These are phyloP conservation scores for Cryptosporidium ubiquitum DNA, from an alignment of 169 alveolate species.

Conservation along the genomic window DNA sequence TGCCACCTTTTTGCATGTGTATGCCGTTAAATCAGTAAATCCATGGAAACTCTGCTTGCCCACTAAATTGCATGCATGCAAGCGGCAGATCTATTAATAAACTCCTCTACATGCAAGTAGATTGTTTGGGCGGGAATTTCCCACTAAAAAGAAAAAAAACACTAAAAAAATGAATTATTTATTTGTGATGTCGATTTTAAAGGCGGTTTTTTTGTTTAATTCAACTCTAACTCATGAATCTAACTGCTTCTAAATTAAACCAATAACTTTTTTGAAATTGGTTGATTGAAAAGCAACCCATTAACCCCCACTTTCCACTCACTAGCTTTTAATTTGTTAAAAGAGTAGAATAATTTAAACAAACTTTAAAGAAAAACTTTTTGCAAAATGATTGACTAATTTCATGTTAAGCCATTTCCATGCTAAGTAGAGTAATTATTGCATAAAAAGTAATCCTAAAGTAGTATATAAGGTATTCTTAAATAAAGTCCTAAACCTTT, in stretches of 20 bases:
- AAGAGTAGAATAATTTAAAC: background rate
- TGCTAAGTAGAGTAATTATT: conserved; percentile 88
- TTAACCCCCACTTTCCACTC: too few relatives aligned
- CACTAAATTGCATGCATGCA: conserved; percentile 22
- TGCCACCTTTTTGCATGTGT: conserved; percentile 1
- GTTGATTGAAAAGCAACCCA: too few relatives aligned
- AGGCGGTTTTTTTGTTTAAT: too few relatives aligned
- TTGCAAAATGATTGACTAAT: background rate
- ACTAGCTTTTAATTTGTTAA: too few relatives aligned
- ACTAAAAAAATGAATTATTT: too few relatives aligned
- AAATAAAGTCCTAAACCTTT: conserved; percentile 91
- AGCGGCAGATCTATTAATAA: conserved; percentile 49
- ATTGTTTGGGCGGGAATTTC: conserved; percentile 13
- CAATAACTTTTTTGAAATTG: too few relatives aligned
- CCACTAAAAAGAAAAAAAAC: too few relatives aligned
- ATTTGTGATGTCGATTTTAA: too few relatives aligned
- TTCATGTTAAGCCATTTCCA: conserved; percentile 83
- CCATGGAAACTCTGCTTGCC: background rate
- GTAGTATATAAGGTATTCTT: conserved; percentile 94
- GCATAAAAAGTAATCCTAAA: conserved; percentile 96
- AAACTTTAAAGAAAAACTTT: background rate
- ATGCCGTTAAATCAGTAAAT: background rate
- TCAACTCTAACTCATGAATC: too few relatives aligned
- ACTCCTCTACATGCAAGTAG: conserved; percentile 12
- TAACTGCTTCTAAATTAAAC: too few relatives aligned